Percentiles rank a stretch among this genome's conserved stretches.
These are phyloP conservation scores for Coemansia umbellata DNA, from an alignment of 192 early-diverging fungal genomes.

Conservation along the genomic window DNA sequence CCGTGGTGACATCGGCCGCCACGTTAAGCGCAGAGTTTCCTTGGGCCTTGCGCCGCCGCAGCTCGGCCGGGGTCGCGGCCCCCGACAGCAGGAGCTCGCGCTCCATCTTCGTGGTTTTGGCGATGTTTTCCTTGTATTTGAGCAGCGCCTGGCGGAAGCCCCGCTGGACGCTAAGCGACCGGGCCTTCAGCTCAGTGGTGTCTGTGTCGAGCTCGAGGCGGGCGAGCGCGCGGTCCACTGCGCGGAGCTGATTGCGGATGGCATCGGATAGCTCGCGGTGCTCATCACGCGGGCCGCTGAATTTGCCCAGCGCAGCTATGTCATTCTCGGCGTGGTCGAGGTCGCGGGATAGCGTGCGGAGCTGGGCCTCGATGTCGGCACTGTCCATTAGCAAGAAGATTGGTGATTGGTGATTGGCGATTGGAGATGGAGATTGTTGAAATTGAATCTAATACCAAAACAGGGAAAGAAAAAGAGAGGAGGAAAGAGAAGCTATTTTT, in stretches of 20 bases:
- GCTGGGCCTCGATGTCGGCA: neutral
- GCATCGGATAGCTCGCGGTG: constrained; percentile 31
- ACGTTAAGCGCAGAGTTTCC: constrained; percentile 23
- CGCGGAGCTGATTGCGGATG: constrained; percentile 44
- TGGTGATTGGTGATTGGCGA: constrained; percentile 1
- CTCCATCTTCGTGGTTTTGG: constrained; percentile 16
- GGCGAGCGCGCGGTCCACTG: constrained; percentile 27
- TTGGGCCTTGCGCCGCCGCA: constrained; percentile 35
- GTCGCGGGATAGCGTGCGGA: constrained; percentile 18
- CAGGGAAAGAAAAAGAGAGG: neutral
- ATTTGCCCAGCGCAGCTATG: constrained; percentile 21
- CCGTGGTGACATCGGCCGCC: constrained; percentile 42
- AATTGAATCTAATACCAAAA: constrained; percentile 2
- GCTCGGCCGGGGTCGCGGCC: constrained; percentile 36
- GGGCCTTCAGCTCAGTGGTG: neutral
- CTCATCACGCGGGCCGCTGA: constrained; percentile 34
- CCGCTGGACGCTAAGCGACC: constrained; percentile 12
- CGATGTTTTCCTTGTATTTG: constrained; percentile 23
- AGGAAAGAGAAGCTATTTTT: constrained; percentile 3
- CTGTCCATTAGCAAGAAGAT: constrained; percentile 1
- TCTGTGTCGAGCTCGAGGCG: neutral
- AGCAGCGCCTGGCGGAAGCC: constrained; percentile 31
- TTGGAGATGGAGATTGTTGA: neutral
- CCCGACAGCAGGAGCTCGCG: constrained; percentile 39
- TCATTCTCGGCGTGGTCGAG: constrained; percentile 31